A percentile compares a stretch with the other conserved stretches of the same genome.
phyloP scores from a whole-genome alignment of 2,329 filamentous ascomycete genomes.

The Phoma sp. region DNA sequence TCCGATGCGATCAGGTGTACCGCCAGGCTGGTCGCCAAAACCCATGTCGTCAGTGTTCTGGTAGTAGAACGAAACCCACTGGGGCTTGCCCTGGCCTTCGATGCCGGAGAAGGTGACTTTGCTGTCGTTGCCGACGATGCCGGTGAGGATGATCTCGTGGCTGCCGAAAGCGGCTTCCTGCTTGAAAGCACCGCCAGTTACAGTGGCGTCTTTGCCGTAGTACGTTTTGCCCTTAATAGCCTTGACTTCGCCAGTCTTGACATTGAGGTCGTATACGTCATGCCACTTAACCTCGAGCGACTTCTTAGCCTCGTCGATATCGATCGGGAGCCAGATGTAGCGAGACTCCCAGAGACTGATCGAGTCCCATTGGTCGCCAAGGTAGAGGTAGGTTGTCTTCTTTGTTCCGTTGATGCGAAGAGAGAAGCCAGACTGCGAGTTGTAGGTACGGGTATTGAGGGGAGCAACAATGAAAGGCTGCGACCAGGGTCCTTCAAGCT shows the following conservation, averaged over 20 bases:
- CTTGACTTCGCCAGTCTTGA: constrained; percentile 59
- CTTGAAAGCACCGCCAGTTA: constrained; percentile 58
- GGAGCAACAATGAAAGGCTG: constrained; percentile 62
- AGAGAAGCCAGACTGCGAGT: constrained; percentile 61
- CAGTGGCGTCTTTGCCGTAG: constrained; percentile 55
- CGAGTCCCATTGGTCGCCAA: constrained; percentile 63
- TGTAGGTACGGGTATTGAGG: constrained; percentile 60
- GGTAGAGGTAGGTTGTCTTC: constrained; percentile 60
- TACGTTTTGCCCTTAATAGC: constrained; percentile 59
- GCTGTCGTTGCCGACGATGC: constrained; percentile 64
- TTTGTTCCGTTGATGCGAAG: constrained; percentile 58
- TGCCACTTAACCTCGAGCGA: constrained; percentile 61
- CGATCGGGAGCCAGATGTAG: constrained; percentile 65
- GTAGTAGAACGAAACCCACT: constrained; percentile 67
- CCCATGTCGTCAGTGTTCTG: constrained; percentile 69
- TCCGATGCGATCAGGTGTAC: constrained; percentile 66
- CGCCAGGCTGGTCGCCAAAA: constrained; percentile 62
- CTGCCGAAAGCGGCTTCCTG: constrained; percentile 64
- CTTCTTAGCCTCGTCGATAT: constrained; percentile 61
- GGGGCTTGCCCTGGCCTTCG: constrained; percentile 59
- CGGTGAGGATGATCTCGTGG: constrained; percentile 57
- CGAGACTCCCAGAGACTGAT: constrained; percentile 65
- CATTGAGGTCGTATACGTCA: constrained; percentile 64
- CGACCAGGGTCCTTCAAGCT: constrained; percentile 60
- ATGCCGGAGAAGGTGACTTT: constrained; percentile 61